Percentiles rank a stretch among this genome's conserved stretches.
Conservation (phyloP, 352 stramenopile species). For the Globisporangium splendens region DNA sequence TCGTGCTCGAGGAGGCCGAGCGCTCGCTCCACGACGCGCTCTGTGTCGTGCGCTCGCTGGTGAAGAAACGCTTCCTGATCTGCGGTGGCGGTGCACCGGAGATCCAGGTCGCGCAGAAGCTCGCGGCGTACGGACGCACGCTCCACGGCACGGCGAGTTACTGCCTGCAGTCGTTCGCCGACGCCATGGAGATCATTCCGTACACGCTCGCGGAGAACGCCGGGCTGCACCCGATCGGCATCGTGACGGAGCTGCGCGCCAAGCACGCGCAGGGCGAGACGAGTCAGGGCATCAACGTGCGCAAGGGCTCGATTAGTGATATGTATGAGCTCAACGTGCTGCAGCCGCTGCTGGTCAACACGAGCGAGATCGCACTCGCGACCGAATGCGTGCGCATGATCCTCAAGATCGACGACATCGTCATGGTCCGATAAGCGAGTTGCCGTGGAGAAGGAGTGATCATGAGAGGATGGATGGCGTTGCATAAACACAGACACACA, state of each 20-base stretch:
- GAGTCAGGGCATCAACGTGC: constrained; percentile 96
- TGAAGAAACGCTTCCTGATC: constrained; percentile 99
- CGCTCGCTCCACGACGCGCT: constrained; percentile 98
- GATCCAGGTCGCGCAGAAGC: constrained; percentile 93
- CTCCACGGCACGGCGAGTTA: constrained; percentile 94
- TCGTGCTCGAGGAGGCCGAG: constrained; percentile 98
- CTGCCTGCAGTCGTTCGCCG: constrained; percentile 96
- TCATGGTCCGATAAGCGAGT: constrained; percentile 91
- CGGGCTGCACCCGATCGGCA: constrained; percentile 97
- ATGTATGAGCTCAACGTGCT: constrained; percentile 99
- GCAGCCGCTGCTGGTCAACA: constrained; percentile 98
- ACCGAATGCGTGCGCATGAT: constrained; percentile 99
- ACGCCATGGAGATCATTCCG: constrained; percentile 97
- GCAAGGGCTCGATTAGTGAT: constrained; percentile 94
- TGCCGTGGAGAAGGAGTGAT: background rate
- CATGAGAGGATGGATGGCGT: background rate
- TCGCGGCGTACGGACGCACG: constrained; percentile 92
- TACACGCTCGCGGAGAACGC: constrained; percentile 99
- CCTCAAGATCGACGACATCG: constrained; percentile 99
- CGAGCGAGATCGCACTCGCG: constrained; percentile 95
- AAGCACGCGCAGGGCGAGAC: constrained; percentile 92
- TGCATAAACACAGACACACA: background rate
- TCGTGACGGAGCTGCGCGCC: constrained; percentile 95
- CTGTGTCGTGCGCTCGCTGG: constrained; percentile 96
- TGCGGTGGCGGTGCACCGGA: constrained; percentile 96